Base-by-base conservation (phyloP, 2,329 filamentous ascomycete species). In the Paraconiothyrium brasiliense region DNA sequence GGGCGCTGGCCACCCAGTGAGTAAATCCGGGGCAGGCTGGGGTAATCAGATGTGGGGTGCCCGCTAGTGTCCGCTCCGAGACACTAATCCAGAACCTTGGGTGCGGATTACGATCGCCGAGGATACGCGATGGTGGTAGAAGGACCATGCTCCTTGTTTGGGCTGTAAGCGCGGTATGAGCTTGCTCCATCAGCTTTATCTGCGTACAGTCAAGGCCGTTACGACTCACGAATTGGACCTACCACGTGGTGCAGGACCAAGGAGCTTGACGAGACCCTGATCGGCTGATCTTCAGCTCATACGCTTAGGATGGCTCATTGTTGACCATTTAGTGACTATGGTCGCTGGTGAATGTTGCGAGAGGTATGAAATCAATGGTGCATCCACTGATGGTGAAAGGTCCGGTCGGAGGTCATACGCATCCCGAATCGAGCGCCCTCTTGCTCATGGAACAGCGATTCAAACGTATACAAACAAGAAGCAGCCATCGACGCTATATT, bases 1-100 rank as follows among this genome's bases (percentile, higher is more conserved):
- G 47, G 47, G 11, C 44, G 37, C 20, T 52, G 20, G 11, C 35
- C 49, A 39, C 20, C n/a, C n/a, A 14, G 32, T 27, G 49, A 39
- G 46, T n/a, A 16, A 48, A 48, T 48, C 46, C 24, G 46, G 46
- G 34, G 49, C 9, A 39, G 14, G 16, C 49, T 27, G 49, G 49
- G 49, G 49, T 52, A 52, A 37, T 13, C 22, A 8, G 32, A 52
- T 52, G 49, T 34, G 49, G 49, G 49, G 49, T 11, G 16, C 16
- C 22, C 47, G 4, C 34, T 52, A 52, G 49, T 34, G 34, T 37
- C 34, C 46, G 46, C 20, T 14, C n/a, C 13, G 24, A 27, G 34
- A 41, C 10, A 52, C 16, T 39, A 52, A n/a, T 52, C n/a, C 22
- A 41, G 14, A 22, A 41, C n/a, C 34, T 39, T 24, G 7, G n/a